Percentiles rank a stretch among this genome's conserved stretches.
Evolutionary conservation across 2,329 filamentous ascomycete genomes (phyloP).

Genomic region (Bipolaris sorokiniana): DNA sequence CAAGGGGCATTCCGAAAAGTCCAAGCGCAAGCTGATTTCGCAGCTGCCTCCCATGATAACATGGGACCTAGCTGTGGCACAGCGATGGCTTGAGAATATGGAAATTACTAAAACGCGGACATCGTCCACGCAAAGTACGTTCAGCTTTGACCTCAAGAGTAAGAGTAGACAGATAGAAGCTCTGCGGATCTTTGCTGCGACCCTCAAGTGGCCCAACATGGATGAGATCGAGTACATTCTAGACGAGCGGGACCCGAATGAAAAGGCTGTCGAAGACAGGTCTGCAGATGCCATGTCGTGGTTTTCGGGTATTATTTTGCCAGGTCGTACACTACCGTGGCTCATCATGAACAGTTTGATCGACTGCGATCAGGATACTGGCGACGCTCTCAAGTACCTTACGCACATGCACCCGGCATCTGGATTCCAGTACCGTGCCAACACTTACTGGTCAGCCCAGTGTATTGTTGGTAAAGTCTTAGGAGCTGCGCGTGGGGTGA

Average conservation of each 20-base stretch:
- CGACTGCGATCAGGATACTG: slow-evolving; percentile 73
- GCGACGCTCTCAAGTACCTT: slow-evolving; percentile 69
- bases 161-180: slow-evolving; percentile 73
- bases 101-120: slow-evolving; percentile 66
- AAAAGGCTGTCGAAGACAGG: slow-evolving; percentile 60
- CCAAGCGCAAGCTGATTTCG: slow-evolving; percentile 67
- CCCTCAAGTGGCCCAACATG: slow-evolving; percentile 80
- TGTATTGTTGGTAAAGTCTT: slow-evolving; percentile 79
- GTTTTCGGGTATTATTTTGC: slow-evolving; percentile 75
- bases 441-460: slow-evolving; percentile 76
- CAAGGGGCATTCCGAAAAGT: slow-evolving; percentile 64
- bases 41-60: slow-evolving; percentile 73
- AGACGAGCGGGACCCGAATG: slow-evolving; percentile 61
- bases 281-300: slow-evolving; percentile 78
- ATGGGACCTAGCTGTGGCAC: slow-evolving; percentile 75
- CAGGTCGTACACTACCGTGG: slow-evolving; percentile 73
- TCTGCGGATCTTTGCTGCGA: slow-evolving; percentile 70
- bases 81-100: slow-evolving; percentile 74
- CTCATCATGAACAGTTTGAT: slow-evolving; percentile 80
- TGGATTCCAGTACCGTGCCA: slow-evolving; percentile 78
- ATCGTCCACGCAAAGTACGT: slow-evolving; percentile 52
- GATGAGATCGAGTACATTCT: slow-evolving; percentile 67
- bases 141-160: slow-evolving; percentile 68
- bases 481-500: slow-evolving; percentile 69
- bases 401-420: slow-evolving; percentile 71